Evolutionary conservation across 2,329 filamentous ascomycete species (phyloP).

Genomic region (Trichoderma oligosporum): DNA sequence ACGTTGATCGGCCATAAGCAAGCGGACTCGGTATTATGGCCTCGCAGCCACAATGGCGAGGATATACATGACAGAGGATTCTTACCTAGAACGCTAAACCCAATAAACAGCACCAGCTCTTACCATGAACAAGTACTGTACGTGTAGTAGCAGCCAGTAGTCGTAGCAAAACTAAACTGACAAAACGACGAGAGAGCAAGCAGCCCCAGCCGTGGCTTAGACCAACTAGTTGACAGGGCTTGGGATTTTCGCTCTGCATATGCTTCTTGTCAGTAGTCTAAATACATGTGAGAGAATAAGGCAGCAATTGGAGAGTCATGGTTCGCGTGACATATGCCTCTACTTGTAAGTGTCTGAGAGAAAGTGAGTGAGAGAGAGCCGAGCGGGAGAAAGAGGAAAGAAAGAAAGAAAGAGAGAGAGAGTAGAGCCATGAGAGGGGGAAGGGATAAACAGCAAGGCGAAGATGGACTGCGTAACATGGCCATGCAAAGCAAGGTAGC

Average conservation of each 20-base stretch:
- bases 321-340: no score
- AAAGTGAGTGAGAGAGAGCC: background rate
- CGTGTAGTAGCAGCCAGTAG: no score
- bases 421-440: background rate
- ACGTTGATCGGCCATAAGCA: constrained; percentile 12
- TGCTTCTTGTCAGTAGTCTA: no score
- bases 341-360: background rate
- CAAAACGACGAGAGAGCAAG: no score
- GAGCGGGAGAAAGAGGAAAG: background rate
- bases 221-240: no score
- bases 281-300: background rate
- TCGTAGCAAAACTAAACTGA: no score
- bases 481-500: background rate
- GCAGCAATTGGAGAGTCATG: background rate
- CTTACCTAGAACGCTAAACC: constrained; percentile 5
- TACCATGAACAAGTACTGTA: no score
- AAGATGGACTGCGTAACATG: background rate
- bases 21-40: constrained; percentile 15
- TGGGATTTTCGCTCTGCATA: no score
- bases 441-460: no score
- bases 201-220: no score
- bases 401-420: background rate
- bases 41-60: background rate
- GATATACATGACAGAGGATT: no score
- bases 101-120: background rate